Evolutionary conservation across 2,329 filamentous ascomycete species (phyloP).

Genomic region (Colletotrichum noveboracense): DNA sequence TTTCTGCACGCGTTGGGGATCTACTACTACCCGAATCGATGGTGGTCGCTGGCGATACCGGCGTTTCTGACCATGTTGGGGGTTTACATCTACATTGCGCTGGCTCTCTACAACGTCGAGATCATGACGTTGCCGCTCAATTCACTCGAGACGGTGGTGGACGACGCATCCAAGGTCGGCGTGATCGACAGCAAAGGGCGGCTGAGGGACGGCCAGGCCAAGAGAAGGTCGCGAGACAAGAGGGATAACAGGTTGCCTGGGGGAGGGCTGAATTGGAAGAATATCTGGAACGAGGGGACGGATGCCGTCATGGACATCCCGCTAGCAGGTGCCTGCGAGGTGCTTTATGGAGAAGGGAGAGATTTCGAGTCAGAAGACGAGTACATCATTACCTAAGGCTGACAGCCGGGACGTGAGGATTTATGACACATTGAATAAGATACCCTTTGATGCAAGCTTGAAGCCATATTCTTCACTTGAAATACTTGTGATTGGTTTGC

Average conservation of each 20-base stretch:
- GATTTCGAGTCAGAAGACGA: constrained; percentile 29
- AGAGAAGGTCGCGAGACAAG: constrained; percentile 33
- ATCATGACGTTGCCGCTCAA: constrained; percentile 82
- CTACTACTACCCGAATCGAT: constrained; percentile 95
- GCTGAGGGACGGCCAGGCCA: constrained; percentile 39
- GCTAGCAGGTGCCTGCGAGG: constrained; percentile 91
- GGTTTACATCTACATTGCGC: constrained; percentile 91
- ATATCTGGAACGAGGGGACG: constrained; percentile 88
- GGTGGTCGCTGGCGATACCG: constrained; percentile 95
- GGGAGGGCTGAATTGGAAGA: constrained; percentile 71
- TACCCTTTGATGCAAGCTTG: background rate
- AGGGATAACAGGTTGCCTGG: constrained; percentile 41
- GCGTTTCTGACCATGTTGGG: constrained; percentile 88
- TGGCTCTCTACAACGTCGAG: constrained; percentile 89
- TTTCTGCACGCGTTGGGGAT: constrained; percentile 94
- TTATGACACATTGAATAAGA: background rate
- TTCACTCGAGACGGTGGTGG: constrained; percentile 87
- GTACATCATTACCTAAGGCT: constrained; percentile 10
- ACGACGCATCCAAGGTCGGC: constrained; percentile 86
- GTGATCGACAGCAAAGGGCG: constrained; percentile 76
- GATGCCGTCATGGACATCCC: constrained; percentile 98
- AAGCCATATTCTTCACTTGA: background rate
- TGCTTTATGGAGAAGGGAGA: constrained; percentile 76
- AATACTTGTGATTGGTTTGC: rapidly evolving
- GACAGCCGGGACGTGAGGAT: background rate